Base-by-base conservation (phyloP, 169 alveolate species). In the Hepatocystis sp. region DNA sequence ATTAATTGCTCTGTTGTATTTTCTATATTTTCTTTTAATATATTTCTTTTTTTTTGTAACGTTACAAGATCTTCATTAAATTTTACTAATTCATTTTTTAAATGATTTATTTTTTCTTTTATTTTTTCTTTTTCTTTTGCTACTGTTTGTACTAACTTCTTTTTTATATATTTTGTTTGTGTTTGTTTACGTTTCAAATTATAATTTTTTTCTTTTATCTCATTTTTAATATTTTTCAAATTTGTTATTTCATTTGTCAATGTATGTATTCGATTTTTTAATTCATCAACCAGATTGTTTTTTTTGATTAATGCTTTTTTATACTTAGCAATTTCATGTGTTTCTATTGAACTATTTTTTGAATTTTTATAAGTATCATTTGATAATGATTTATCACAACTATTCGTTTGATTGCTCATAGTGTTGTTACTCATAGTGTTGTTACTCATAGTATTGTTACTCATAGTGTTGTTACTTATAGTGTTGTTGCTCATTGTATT, bases 201-300 rank as follows among this genome's bases (percentile, higher is more conserved):
- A 30, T 32, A 30, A 36, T 71, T 23, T 39, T 51, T 25, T 25
- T 71, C 86, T n/a, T 17, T 49, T 25, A 71, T 11, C 4, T 56
- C 86, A 36, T 71, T 71, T 64, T 71, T 71, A 21, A 27, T 15
- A 71, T 71, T 71, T 28, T 71, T 56, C 19, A 71, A 49, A 52
- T 71, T 28, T 63, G 44, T 56, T 1, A 71, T 15, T 52, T 71
- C 86, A 23, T 46, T 58, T 4, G 65, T 71, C 17, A 71, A 36
- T 21, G 51, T 0, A 32, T 30, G 44, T 56, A 71, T 71, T 71
- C 58, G 44, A 21, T 44, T 49, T 21, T 71, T 71, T 42, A 71
- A 23, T 21, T 71, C 78, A n/a, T 56, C 65, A 28, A 56, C 58
- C 4, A 56, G 8, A 15, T 71, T 60, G 15, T 7, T 36, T 30